These are phyloP conservation scores for Escovopsis weberi DNA, from an alignment of 2,329 filamentous ascomycete genomes.

Conservation along the genomic window DNA sequence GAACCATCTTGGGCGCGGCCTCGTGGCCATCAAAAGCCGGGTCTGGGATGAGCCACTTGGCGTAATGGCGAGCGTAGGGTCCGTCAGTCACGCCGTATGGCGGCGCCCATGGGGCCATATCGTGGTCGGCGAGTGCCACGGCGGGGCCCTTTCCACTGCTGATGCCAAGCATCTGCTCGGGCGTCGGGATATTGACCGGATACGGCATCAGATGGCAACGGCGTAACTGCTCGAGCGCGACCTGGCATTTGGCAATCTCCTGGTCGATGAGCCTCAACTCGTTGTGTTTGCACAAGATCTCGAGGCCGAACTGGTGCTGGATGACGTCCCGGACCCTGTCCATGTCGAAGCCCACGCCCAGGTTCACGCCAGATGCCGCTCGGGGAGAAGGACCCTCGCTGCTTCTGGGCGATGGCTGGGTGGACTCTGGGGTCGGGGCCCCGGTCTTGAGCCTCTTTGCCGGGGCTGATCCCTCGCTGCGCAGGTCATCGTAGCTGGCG, in stretches of 20 bases:
- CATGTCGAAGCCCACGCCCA: slow-evolving; percentile 15
- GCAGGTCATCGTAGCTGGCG: slow-evolving; percentile 16
- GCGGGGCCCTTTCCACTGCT: slow-evolving; percentile 62
- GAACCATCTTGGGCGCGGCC: slow-evolving; percentile 28
- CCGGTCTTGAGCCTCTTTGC: slow-evolving; percentile 28
- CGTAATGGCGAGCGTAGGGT: slow-evolving; percentile 86
- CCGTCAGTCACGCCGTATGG: slow-evolving; percentile 86
- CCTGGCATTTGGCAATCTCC: slow-evolving; percentile 89
- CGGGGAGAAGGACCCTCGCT: slow-evolving; percentile 7
- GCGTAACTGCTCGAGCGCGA: slow-evolving; percentile 83
- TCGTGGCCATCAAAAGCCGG: slow-evolving; percentile 64
- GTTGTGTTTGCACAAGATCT: slow-evolving; percentile 87
- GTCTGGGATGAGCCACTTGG: slow-evolving; percentile 88
- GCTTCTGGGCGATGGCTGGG: slow-evolving; percentile 8
- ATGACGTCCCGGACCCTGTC: slow-evolving; percentile 55
- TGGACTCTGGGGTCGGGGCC: slow-evolving; percentile 10
- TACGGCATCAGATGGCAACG: slow-evolving; percentile 88
- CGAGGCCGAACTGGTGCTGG: slow-evolving; percentile 75
- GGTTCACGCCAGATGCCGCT: slow-evolving; percentile 1
- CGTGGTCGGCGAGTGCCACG: slow-evolving; percentile 45
- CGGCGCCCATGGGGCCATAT: slow-evolving; percentile 62
- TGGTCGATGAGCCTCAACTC: slow-evolving; percentile 90
- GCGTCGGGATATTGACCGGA: slow-evolving; percentile 54
- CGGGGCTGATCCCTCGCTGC: slow-evolving; percentile 11
- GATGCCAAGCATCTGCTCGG: slow-evolving; percentile 54